Evolutionary conservation across 1,139 yeast species (phyloP).

Genomic region (Pichia sp.): DNA sequence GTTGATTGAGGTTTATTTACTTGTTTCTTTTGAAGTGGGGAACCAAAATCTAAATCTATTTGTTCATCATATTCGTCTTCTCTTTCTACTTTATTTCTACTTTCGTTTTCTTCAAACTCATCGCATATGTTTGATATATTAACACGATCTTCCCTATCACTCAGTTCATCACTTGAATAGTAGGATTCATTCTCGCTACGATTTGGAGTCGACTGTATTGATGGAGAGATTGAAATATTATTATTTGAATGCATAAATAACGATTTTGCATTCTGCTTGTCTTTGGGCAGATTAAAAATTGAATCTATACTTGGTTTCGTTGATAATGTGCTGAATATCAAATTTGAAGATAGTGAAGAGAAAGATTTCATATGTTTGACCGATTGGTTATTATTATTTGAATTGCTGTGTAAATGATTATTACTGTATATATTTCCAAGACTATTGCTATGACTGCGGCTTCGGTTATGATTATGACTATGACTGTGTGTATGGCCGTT

Average conservation of each 20-base stretch:
- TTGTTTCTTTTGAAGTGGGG: slow-evolving; percentile 26
- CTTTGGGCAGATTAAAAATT: slow-evolving; percentile 8
- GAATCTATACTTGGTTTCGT: slow-evolving; percentile 12
- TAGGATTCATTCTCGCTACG: slow-evolving; percentile 9
- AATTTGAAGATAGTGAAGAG: slow-evolving; percentile 10
- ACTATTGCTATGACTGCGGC: not conserved
- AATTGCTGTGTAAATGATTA: too few species aligned
- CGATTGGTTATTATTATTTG: too few species aligned
- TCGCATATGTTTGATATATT: slow-evolving; percentile 11
- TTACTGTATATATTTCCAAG: too few species aligned
- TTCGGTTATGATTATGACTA: not conserved
- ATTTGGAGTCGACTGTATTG: slow-evolving; percentile 5
- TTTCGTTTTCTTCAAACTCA: slow-evolving; percentile 12
- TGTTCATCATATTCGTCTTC: slow-evolving; percentile 11
- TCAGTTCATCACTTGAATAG: slow-evolving; percentile 12
- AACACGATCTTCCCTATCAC: not conserved
- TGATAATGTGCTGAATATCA: slow-evolving; percentile 9
- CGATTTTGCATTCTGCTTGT: not conserved
- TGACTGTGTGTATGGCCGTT: slow-evolving; percentile 2
- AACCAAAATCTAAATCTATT: slow-evolving; percentile 21
- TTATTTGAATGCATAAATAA: slow-evolving; percentile 1
- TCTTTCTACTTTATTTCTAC: slow-evolving; percentile 15
- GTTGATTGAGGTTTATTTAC: slow-evolving; percentile 15
- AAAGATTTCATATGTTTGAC: slow-evolving; percentile 7
- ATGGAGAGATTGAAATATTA: slow-evolving; percentile 3